Evolutionary conservation across 805 yeast species (phyloP).

Genomic region (Yamadazyma tumulicola): DNA sequence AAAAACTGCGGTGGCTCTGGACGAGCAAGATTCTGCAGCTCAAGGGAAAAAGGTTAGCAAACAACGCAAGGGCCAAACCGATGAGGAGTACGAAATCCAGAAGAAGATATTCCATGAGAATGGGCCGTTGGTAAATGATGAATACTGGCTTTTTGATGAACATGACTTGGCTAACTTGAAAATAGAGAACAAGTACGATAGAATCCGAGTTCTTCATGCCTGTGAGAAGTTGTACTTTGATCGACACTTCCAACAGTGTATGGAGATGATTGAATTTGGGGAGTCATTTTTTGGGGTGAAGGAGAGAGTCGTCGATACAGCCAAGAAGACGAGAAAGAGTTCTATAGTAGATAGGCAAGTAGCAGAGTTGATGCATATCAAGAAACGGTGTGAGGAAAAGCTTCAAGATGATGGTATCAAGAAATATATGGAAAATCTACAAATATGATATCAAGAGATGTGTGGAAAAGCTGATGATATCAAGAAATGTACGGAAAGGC

Average conservation of each 20-base stretch:
- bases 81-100: constrained; percentile 59
- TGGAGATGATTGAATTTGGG: constrained; percentile 39
- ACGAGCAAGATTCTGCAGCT: constrained; percentile 2
- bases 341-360: constrained; percentile 46
- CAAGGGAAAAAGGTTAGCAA: constrained; percentile 3
- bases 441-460: no score
- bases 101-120: constrained; percentile 41
- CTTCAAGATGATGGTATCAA: constrained; percentile 4
- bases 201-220: constrained; percentile 54
- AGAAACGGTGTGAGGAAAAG: constrained; percentile 34
- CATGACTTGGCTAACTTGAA: constrained; percentile 23
- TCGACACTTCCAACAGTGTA: constrained; percentile 50
- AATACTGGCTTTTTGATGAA: constrained; percentile 38
- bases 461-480: no score
- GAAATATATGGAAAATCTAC: no score
- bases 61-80: constrained; percentile 63
- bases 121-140: constrained; percentile 59
- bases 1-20: background rate
- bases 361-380: constrained; percentile 46
- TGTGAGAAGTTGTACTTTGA: constrained; percentile 62
- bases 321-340: constrained; percentile 22
- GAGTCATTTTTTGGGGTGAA: constrained; percentile 26
- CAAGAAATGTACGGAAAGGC: no score
- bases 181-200: constrained; percentile 44
- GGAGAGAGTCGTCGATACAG: background rate